Base-by-base conservation (phyloP, 495 filamentous ascomycete species). In the Penicillium herquei region DNA sequence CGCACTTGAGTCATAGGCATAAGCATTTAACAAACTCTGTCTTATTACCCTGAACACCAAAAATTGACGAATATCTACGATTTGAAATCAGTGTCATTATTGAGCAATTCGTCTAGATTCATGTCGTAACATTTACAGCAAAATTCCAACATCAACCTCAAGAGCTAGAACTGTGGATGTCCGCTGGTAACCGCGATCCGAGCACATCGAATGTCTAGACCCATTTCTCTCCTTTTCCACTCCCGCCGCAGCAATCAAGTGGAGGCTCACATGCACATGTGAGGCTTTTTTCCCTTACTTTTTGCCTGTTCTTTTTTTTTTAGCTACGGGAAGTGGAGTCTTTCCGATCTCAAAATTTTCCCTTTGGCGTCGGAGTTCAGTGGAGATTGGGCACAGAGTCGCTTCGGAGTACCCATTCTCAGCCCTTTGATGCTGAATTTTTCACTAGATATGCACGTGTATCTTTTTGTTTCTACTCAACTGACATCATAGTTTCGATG, bases 111-210 rank as follows among this genome's bases (percentile, higher is more conserved):
- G 18, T 9, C 7, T 12, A 49, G n/a, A 42, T 30, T 9, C 3
- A 17, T 46, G 43, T 46, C 42, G 42, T 44, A 44, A 8, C 16
- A 13, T 32, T n/a, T 44, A 30, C 16, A 30, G 16, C 7, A 10
- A 39, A 39, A 10, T 39, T 41, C 12, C 2, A 41, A 7, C 12
- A 5, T n/a, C 39, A 13, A 14, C n/a, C n/a, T n/a, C n/a, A n/a
- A n/a, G n/a, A n/a, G n/a, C n/a, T n/a, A n/a, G n/a, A n/a, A n/a
- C 2, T 10, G 35, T 9, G 9, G 11, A 14, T 44, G 50, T 3
- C 50, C 50, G 50, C 40, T 43, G 40, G 41, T 52, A 52, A 31
- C 50, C 50, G 50, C 16, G 31, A 52, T 8, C 37, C 26, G 40
- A 32, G 26, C 40, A 2, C 3, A 16, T 9, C 3, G 39, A 7